Evolutionary conservation across 2,329 filamentous ascomycete genomes (phyloP), one percentile per base, ranked within the genome.

Genomic region (Xylogone sp.): DNA sequence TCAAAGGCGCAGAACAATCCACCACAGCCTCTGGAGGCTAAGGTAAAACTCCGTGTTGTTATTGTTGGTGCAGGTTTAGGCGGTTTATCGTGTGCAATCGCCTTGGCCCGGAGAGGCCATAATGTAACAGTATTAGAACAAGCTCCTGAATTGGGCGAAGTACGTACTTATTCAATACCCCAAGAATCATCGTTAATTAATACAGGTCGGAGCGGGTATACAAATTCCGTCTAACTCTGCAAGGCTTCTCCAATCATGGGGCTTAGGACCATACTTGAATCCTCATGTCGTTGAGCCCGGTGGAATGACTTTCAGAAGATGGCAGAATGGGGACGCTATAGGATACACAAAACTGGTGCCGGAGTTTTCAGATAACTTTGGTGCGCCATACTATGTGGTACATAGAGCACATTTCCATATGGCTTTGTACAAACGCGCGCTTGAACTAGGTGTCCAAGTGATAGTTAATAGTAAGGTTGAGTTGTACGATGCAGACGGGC

Each of bases 1-100:
- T 3, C 16, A 18, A 4, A 52, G 10, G 42, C 16, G 6, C 12
- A 19, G 12, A 50, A 10, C n/a, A 42, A 42, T 3, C 18, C 21
- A 18, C 20, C 39, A 16, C 20, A 22, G n/a, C 19, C 42, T 20
- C 27, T 27, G 9, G 48, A 53, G 43, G 51, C 54, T 7, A 50
- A 46, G 22, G 39, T 56, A 3, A 51, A 43, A 10, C 42, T 59
- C 21, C 22, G 51, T 10, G 56, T 70, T 29, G 47, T 68, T 22
- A 53, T 74, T 42, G 64, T 73, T 10, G 72, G 72, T 4, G 71
- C 70, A n/a, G 72, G 73, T 18, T 68, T 76, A 24, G 70, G 68
- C 18, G 73, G 73, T 2, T 57, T 76, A 2, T 68, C 69, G 4
- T 68, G 71, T 3, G 72, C 68, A 29, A 62, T 75, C 21, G 68